These are phyloP conservation scores for Peronosclerospora sorghi DNA, from an alignment of 352 stramenopile genomes.

Conservation along the genomic window DNA sequence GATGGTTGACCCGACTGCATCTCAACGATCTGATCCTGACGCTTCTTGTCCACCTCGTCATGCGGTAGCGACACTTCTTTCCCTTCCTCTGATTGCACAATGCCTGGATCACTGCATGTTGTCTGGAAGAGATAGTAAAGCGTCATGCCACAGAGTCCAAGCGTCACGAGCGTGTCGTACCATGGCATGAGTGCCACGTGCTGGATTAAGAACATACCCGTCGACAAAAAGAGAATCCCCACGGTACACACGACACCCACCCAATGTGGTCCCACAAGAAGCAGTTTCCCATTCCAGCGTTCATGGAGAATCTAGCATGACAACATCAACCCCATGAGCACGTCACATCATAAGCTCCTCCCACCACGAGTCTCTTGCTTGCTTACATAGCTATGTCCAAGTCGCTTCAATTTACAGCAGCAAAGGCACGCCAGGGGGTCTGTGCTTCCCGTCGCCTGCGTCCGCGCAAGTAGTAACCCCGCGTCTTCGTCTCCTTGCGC, in stretches of 20 bases:
- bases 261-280: conserved; percentile 73
- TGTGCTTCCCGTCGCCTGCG: conserved; percentile 18
- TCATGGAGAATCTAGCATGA: conserved; percentile 36
- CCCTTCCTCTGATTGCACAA: conserved; percentile 22
- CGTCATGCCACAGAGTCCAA: conserved; percentile 41
- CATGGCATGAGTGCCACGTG: conserved; percentile 36
- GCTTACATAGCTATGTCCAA: conserved; percentile 36
- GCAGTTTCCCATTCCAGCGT: conserved; percentile 25
- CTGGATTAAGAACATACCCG: conserved; percentile 48
- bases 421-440: conserved; percentile 49
- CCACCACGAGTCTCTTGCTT: not conserved
- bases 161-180: conserved; percentile 48
- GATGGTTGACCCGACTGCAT: conserved; percentile 1
- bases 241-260: conserved; percentile 64
- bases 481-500: conserved; percentile 16
- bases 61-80: conserved; percentile 10
- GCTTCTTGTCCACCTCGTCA: conserved; percentile 7
- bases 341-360: not conserved
- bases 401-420: conserved; percentile 40
- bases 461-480: conserved; percentile 10
- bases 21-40: not conserved
- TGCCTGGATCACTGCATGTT: conserved; percentile 64
- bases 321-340: conserved; percentile 1
- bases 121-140: conserved; percentile 65
- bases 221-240: conserved; percentile 46